Evolutionary conservation across 257 asterid genomes (phyloP).

Genomic region (Gardenia jasminoides): DNA sequence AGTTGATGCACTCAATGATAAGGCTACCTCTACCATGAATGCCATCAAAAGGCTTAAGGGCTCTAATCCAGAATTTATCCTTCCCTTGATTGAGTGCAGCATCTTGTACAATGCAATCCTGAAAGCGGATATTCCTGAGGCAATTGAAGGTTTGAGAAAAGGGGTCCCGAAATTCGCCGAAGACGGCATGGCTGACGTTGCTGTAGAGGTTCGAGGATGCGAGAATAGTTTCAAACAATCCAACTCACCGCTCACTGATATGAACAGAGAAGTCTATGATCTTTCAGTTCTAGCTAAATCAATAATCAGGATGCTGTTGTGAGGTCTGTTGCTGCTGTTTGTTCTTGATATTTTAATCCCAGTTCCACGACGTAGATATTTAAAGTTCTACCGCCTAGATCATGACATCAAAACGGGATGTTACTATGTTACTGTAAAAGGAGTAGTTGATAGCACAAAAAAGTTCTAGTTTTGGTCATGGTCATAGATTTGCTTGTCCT

Average conservation of each 20-base stretch:
- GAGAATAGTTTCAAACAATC: constrained; percentile 17
- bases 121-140: constrained; percentile 26
- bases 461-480: background rate
- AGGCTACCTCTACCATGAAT: constrained; percentile 1
- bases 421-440: background rate
- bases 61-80: constrained; percentile 19
- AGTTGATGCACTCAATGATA: constrained; percentile 24
- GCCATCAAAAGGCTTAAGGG: constrained; percentile 14
- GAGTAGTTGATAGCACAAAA: background rate
- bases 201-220: constrained; percentile 23
- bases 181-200: constrained; percentile 26
- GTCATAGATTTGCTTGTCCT: background rate
- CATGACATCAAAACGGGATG: background rate
- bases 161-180: constrained; percentile 34
- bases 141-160: constrained; percentile 17
- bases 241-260: constrained; percentile 12
- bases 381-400: background rate
- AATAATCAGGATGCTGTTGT: constrained; percentile 30
- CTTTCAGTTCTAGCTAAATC: constrained; percentile 35
- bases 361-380: background rate
- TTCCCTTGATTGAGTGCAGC: constrained; percentile 13
- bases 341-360: background rate
- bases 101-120: constrained; percentile 14
- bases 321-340: background rate
- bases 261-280: constrained; percentile 18